Base-by-base conservation (phyloP, 495 filamentous ascomycete genomes). In the Penicilliopsis zonata region DNA sequence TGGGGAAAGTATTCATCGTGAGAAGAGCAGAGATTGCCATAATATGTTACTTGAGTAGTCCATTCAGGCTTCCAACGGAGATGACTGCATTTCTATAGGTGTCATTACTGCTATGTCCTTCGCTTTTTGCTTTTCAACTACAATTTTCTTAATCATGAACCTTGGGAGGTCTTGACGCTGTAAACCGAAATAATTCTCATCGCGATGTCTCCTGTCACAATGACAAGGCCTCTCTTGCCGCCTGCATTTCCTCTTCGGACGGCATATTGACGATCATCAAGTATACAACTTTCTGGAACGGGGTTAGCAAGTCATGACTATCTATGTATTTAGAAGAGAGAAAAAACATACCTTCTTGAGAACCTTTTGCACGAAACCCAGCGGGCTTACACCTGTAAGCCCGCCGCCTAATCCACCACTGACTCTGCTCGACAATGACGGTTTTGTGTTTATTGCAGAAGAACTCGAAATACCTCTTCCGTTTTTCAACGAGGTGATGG, bases 241-340 rank as follows among this genome's bases (percentile, higher is more conserved):
- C 21, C 21, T 35, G 42, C 41, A 69, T 44, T 36, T 70, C 61
- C 16, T 58, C 59, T 10, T 62, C 51, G 2, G 55, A 50, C 5
- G 69, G 69, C 43, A 69, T 48, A 40, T 71, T 68, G 9, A 69
- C 63, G 39, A 71, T 55, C 47, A 66, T 61, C 27, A 71, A 35
- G 45, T 70, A 72, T 13, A 69, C 30, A 1, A 70, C 60, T 49
- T 62, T 50, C 57, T 70, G 24, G 13, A 4, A n/a, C n/a, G n/a
- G n/a, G n/a, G n/a, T n/a, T n/a, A 16, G 8, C 5, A 9, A 15
- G 40, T 38, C 26, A 47, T 26, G 7, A 46, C 22, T 17, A 35
- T 37, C 7, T 38, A 17, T 20, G 36, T 8, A 3, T 1, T 37
- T 38, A 16, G 14, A 10, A 4, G 28, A 23, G 12, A 35, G 21